Base-by-base conservation (phyloP, 2,329 filamentous ascomycete species). In the Fusarium sp. region DNA sequence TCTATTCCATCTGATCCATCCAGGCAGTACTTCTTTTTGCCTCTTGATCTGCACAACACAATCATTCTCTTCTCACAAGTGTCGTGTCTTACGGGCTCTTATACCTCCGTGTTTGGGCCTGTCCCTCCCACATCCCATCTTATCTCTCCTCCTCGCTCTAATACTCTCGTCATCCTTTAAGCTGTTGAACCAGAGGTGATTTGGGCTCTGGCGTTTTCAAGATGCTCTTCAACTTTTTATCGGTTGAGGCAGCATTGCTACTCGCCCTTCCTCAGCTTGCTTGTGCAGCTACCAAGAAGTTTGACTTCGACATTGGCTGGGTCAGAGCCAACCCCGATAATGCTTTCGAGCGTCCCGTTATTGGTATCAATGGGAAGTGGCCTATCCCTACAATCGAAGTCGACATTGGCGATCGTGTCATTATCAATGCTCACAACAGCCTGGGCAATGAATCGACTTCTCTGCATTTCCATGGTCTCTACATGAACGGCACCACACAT, bases 301-400 rank as follows among this genome's bases (percentile, higher is more conserved):
- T 91, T 74, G 83, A 92, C 76, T 93, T 91, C 80, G 88, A 91
- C 69, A 84, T 93, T 65, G 86, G 85, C 61, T 94, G 92, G 92
- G 87, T 92, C 13, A 86, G 80, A 49, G 87, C 89, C 37, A 91
- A 92, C 72, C 92, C 92, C 0, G 92, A 94, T 79, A 90, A 89
- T 49, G 64, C 66, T 23, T 85, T 85, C 56, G 83, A 86, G 26
- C 85, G 92, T 43, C 85, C 88, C 23, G 87, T 88, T 8, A 92
- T 95, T 76, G 91, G 91, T 48, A 91, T 96, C 80, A 95, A 96
- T 73, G 88, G 87, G 8, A 79, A 90, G 80, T 93, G 92, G 91
- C 93, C 92, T 2, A 85, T 91, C 53, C 92, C 93, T 3, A 79
- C 80, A 23, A 89, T 93, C 58, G 84, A 86, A 53, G 90, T 86